A percentile compares a stretch with the other conserved stretches of the same genome.
Evolutionary conservation across 306 rosid species (phyloP).

Genomic region (Corylus heterophylla): DNA sequence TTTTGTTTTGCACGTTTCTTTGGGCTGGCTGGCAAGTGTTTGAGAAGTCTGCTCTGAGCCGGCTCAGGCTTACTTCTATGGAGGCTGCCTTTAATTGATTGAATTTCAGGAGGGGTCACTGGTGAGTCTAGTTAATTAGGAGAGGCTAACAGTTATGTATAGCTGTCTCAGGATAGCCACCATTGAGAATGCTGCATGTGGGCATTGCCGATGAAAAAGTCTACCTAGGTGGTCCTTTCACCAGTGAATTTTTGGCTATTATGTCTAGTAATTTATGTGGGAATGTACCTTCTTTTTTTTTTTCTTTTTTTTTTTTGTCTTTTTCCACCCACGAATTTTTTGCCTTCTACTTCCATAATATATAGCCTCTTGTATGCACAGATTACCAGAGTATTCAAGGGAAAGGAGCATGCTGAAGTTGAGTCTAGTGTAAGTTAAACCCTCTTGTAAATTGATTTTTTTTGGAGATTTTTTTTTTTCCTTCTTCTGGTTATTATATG

Average conservation of each 20-base stretch:
- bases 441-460: neutral
- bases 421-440: slow-evolving; percentile 73
- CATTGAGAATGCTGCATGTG: neutral
- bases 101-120: neutral
- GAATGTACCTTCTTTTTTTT: neutral
- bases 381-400: slow-evolving; percentile 83
- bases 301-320: neutral
- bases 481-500: neutral
- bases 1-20: neutral
- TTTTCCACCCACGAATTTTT: neutral
- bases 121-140: neutral
- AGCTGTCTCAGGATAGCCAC: neutral
- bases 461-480: neutral
- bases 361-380: slow-evolving; percentile 21
- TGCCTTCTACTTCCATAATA: neutral
- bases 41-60: neutral
- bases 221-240: neutral
- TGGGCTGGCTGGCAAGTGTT: neutral
- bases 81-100: neutral
- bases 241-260: neutral
- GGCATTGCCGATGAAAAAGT: neutral
- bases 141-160: neutral
- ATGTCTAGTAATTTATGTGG: neutral
- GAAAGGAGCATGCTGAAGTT: slow-evolving; percentile 90
- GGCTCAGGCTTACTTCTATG: neutral